Base-by-base conservation (phyloP, 257 asterid species). In the Solanum medicagineum region DNA sequence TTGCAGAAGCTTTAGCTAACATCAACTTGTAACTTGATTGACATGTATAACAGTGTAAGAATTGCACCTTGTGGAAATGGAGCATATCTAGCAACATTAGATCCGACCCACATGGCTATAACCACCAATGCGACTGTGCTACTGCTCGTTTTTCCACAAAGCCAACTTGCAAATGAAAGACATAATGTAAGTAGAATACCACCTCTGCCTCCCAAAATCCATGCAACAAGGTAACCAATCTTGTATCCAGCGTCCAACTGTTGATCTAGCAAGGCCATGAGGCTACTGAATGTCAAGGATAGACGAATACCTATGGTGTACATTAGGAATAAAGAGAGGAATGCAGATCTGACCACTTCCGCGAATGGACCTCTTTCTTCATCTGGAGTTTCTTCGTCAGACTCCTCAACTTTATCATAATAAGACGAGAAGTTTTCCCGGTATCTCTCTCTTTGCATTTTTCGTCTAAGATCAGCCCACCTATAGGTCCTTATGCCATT, bases 21-120 rank as follows among this genome's bases (percentile, higher is more conserved):
- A 88, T 93, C 97, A 88, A 86, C 87, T 85, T 93, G 98, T 73
- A 93, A 92, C 91, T 90, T 94, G 83, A 94, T 91, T 29, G 98
- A 95, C 98, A 95, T 93, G 86, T 95, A 93, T 87, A 95, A 81
- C 62, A 95, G 92, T 45, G 99, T 87, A 79, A 94, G 94, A 83
- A 95, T 90, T 47, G 99, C 99, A 84, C 98, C 99, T 86, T 93
- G 99, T 4, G 98, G 98, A 51, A 95, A 82, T 40, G 96, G 97
- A 85, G 92, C 93, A 87, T 85, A 82, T 86, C 93, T 88, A 59
- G 97, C 96, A 57, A 95, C 91, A 88, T 85, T 93, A 68, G 98
- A 91, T 75, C 95, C 93, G 81, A 93, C 87, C 97, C 99, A 95
- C 95, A 93, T 82, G 82, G 98, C 97, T 47, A 91, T 88, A 55